A percentile compares a stretch with the other conserved stretches of the same genome.
Evolutionary conservation across 208 protist genomes (phyloP).

Genomic region (Leishmania tropica): DNA sequence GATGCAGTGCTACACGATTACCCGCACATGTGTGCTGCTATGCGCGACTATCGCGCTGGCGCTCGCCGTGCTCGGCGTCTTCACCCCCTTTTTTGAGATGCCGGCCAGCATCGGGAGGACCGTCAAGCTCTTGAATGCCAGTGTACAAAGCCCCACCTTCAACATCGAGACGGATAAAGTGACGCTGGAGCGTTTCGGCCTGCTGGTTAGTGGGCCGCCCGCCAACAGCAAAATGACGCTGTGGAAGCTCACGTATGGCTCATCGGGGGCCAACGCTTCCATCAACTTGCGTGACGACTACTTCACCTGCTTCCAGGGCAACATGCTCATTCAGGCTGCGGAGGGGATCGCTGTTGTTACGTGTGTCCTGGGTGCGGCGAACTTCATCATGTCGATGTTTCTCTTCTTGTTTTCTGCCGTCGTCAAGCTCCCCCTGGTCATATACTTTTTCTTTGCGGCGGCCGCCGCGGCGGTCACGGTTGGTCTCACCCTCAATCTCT

Average conservation of each 20-base stretch:
- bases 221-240: constrained; percentile 34
- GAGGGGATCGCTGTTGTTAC: constrained; percentile 51
- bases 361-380: constrained; percentile 36
- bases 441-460: constrained; percentile 43
- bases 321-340: constrained; percentile 50
- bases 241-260: constrained; percentile 26
- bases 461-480: constrained; percentile 26
- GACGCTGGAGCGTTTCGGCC: constrained; percentile 15
- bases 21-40: constrained; percentile 19
- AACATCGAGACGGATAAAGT: constrained; percentile 1
- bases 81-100: constrained; percentile 25
- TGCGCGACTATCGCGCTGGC: constrained; percentile 15
- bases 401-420: constrained; percentile 35
- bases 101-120: not conserved
- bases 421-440: constrained; percentile 35
- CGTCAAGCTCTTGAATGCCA: constrained; percentile 6
- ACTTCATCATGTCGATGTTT: constrained; percentile 48
- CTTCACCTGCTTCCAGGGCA: constrained; percentile 51
- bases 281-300: constrained; percentile 34
- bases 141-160: constrained; percentile 4
- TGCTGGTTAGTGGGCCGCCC: constrained; percentile 12
- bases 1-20: constrained; percentile 16
- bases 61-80: constrained; percentile 25
- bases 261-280: not conserved
- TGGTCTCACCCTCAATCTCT: constrained; percentile 38